Evolutionary conservation across 352 stramenopile genomes (phyloP), one percentile per base, ranked within the genome.

Genomic region (Phytophthora capsici): DNA sequence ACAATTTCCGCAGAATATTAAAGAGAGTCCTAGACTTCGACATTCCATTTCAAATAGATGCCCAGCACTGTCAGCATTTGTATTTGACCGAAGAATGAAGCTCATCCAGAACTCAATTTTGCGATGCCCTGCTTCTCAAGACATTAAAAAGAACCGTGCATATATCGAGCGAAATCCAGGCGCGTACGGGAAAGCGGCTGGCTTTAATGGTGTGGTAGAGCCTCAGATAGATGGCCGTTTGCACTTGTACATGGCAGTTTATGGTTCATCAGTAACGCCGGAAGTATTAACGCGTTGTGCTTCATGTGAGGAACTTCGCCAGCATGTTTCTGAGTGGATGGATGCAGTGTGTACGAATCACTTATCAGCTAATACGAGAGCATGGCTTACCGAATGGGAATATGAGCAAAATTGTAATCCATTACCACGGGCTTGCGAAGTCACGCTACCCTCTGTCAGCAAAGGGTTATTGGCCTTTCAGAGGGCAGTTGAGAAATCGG

Each of bases 161-260:
- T n/a, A n/a, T n/a, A n/a, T n/a, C n/a, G n/a, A n/a, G n/a, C n/a
- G n/a, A n/a, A n/a, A n/a, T n/a, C n/a, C n/a, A n/a, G n/a, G n/a
- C n/a, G n/a, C n/a, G n/a, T n/a, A 48, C 22, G 54, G 43, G 30
- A 55, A 44, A 28, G 19, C 56, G 22, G 46, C 37, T 6, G 37
- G 36, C 12, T 30, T 46, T 20, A 44, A 25, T 52, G 36, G n/a
- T 25, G 46, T 64, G 1, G 6, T 63, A 4, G 32, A 63, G 14
- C 36, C 22, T 0, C 56, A 63, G 23, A 46, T 26, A 7, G 56
- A 63, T 43, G 45, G 36, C 1, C 14, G 55, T 2, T n/a, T 57
- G 4, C 45, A 62, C 28, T 16, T 54, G 14, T 43, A 54, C 19
- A 53, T 62, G 43, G 37, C 43, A 5, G 8, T 63, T 0, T 63